Base-by-base conservation (phyloP, 2,329 filamentous ascomycete species). In the Seiridium cupressi region DNA sequence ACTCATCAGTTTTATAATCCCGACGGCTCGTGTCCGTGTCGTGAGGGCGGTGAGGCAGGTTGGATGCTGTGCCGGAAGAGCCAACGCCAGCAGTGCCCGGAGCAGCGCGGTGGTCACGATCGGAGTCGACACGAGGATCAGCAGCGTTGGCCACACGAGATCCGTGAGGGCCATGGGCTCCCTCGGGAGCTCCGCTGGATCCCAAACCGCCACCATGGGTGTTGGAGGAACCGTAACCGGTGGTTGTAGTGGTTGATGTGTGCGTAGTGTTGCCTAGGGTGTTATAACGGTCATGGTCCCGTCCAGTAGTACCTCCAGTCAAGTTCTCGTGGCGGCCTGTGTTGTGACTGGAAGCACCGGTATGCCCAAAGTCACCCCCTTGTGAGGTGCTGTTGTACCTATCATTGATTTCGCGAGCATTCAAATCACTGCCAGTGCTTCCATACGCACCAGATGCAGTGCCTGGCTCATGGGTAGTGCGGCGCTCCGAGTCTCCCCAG, bases 1-100 rank as follows among this genome's bases (percentile, higher is more conserved):
- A 59, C 35, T 60, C 57, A 2, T 56, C 34, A 9, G 57, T 61
- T 26, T 60, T 60, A 31, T 59, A 44, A 40, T 64, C 62, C 11
- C 63, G 59, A 10, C 5, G 4, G 11, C 48, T 51, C 10, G 44
- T 55, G 18, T 63, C 55, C 26, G 47, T 26, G 44, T 59, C 63
- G 6, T 49, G 10, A 3, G 54, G 56, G 31, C 55, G 56, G 34
- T 44, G 42, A 6, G 59, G 38, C 26, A 46, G 47, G 35, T 51
- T 59, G 34, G n/a, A 61, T 48, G 46, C 3, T 48, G 46, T 18
- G 26, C 46, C 13, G 8, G 46, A 31, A 48, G 9, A 11, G 13
- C n/a, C 49, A 35, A 26, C 18, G 18, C 18, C 18, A 26, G 18
- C 18, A 26, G 18, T 26, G 18, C 18, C 18, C 18, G 18, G 18